Conservation (phyloP, 169 alveolate species). For the Toxoplasma gondii region DNA sequence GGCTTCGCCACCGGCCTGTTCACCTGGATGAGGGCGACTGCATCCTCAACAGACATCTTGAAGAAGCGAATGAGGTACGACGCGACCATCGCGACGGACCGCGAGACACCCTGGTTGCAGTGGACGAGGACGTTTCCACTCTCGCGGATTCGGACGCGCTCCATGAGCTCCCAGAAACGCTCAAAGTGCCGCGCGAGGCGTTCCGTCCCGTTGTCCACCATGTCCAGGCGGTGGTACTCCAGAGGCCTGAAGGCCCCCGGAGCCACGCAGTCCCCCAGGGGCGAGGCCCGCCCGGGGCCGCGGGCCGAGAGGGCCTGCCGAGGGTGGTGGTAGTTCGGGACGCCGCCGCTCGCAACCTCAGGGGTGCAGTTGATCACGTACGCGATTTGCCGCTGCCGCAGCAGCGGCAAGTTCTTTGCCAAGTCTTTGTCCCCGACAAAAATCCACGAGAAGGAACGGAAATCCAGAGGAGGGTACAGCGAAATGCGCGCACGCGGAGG, state of each 20-base stretch:
- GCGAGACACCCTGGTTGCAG: slow-evolving; percentile 84
- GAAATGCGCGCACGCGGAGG: not conserved
- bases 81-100: slow-evolving; percentile 83
- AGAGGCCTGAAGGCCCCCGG: slow-evolving; percentile 20
- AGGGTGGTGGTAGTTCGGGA: slow-evolving; percentile 60
- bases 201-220: slow-evolving; percentile 68
- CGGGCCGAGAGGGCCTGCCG: not conserved
- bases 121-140: slow-evolving; percentile 84
- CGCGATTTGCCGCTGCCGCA: slow-evolving; percentile 49
- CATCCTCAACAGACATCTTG: slow-evolving; percentile 78
- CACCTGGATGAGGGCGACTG: slow-evolving; percentile 75
- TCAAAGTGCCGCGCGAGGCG: slow-evolving; percentile 51
- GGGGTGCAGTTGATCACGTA: slow-evolving; percentile 72
- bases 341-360: slow-evolving; percentile 67
- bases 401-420: slow-evolving; percentile 62
- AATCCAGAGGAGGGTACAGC: slow-evolving; percentile 58
- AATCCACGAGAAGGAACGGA: slow-evolving; percentile 69
- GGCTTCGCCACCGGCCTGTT: slow-evolving; percentile 82
- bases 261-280: slow-evolving; percentile 25
- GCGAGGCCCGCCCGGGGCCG: not conserved
- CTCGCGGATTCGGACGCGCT: slow-evolving; percentile 67
- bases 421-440: slow-evolving; percentile 64
- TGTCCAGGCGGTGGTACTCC: slow-evolving; percentile 59
- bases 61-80: slow-evolving; percentile 81
- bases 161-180: slow-evolving; percentile 59